Evolutionary conservation across 2,329 filamentous ascomycete genomes (phyloP), one percentile per base, ranked within the genome.

Genomic region (Dactylonectria estremocensis): DNA sequence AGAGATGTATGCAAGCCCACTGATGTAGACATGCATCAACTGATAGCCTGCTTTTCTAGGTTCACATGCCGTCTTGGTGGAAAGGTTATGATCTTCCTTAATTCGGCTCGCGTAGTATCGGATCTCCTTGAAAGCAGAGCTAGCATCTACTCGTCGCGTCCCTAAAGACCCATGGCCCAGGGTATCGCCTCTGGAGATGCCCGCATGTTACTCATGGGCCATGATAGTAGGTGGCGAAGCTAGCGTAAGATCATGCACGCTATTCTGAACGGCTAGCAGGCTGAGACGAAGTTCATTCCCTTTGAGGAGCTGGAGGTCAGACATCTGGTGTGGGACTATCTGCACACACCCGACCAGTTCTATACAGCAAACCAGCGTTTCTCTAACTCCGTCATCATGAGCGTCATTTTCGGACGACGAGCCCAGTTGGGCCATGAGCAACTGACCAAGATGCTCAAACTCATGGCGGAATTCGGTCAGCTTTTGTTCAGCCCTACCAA

Each of bases 191-290:
- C 45, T 22, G 45, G 45, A 28, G 45, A 18, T 5, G 45, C 45
- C 24, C 45, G 45, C 45, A 48, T 48, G 45, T 9, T 50, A n/a
- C 48, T 31, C 24, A 50, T 50, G 24, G 48, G 24, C 3, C 48
- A 50, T 50, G 8, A 6, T 4, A 31, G 9, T n/a, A 50, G 48
- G 10, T 50, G 24, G 48, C 13, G 48, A 50, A 50, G 13, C 48
- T 22, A 50, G 48, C 48, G 48, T 31, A 31, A 50, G 48, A 50
- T 50, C 48, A 50, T 31, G 48, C 24, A 50, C 13, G 22, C 48
- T 5, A 50, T 50, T n/a, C 24, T 31, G 48, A 50, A 50, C 24
- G 48, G 48, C 48, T 22, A 50, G 31, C 24, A 50, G 6, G 48
- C 24, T 14, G 24, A 50, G 48, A 16, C 48, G 4, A 50, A 50